phyloP scores from a whole-genome alignment of 805 yeast genomes.

The Ogataea angusta region DNA sequence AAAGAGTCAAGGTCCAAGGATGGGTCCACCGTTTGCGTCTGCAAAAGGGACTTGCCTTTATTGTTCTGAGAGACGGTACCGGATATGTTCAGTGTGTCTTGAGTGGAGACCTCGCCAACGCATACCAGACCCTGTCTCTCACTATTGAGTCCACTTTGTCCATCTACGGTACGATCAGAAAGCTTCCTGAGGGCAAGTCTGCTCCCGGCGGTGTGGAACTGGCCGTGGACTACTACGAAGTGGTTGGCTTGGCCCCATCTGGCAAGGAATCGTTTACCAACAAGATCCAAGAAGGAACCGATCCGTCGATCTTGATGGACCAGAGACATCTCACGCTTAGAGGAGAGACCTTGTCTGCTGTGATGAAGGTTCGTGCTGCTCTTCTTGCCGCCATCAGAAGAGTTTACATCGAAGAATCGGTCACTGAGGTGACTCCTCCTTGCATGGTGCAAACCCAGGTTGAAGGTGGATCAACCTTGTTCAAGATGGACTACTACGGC shows the following conservation, averaged over 20 bases:
- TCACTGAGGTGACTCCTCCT: conserved; percentile 96
- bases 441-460: conserved; percentile 99
- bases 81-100: conserved; percentile 87
- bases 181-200: conserved; percentile 91
- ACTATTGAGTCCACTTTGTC: conserved; percentile 85
- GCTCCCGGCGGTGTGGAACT: conserved; percentile 98
- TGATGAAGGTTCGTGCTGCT: conserved; percentile 90
- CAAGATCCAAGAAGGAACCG: conserved; percentile 90
- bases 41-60: conserved; percentile 88
- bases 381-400: conserved; percentile 71
- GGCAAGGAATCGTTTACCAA: conserved; percentile 96
- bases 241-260: conserved; percentile 90
- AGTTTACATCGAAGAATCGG: conserved; percentile 67
- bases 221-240: conserved; percentile 82
- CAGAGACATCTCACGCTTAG: conserved; percentile 94
- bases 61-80: conserved; percentile 93
- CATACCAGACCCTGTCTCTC: conserved; percentile 77
- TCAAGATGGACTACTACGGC: conserved; percentile 90
- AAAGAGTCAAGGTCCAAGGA: conserved; percentile 77
- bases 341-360: conserved; percentile 91
- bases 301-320: conserved; percentile 87
- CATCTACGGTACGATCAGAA: conserved; percentile 74
- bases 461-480: conserved; percentile 97
- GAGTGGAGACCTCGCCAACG: conserved; percentile 88
- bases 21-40: conserved; percentile 95